These are phyloP conservation scores for Phoenix roebelenii DNA, from an alignment of 176 grass and related monocot genomes.

Conservation along the genomic window DNA sequence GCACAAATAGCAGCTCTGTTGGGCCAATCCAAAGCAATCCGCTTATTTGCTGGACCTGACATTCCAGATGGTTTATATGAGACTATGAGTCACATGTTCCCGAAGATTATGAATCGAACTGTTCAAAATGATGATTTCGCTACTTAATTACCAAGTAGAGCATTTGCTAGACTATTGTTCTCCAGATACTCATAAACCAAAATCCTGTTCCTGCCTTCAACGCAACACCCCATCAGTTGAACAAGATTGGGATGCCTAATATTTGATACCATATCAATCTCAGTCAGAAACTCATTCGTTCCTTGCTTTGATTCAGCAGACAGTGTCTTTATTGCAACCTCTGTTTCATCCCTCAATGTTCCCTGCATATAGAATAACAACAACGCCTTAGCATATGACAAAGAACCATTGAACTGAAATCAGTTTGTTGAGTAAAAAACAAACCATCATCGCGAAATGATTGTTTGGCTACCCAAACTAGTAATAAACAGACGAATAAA, in stretches of 20 bases:
- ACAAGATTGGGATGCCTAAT: conserved; percentile 70
- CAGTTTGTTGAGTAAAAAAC: too few species aligned
- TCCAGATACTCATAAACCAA: conserved; percentile 50
- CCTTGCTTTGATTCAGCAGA: conserved; percentile 62
- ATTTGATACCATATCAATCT: conserved; percentile 55
- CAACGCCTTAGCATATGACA: neutral
- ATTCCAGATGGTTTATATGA: neutral
- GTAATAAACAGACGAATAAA: too few species aligned
- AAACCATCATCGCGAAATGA: too few species aligned
- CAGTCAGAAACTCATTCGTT: conserved; percentile 46
- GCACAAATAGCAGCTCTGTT: conserved; percentile 49
- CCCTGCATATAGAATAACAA: neutral
- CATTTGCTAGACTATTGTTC: conserved; percentile 53
- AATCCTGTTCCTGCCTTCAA: conserved; percentile 29
- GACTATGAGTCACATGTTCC: neutral
- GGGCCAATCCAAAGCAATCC: conserved; percentile 45
- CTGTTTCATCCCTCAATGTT: conserved; percentile 24
- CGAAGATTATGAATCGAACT: too few species aligned
- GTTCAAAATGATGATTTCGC: too few species aligned
- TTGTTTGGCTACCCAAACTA: too few species aligned
- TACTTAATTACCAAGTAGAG: conserved; percentile 42
- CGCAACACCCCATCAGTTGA: conserved; percentile 51
- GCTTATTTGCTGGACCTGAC: conserved; percentile 45
- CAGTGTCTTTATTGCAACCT: conserved; percentile 59
- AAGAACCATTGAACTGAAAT: too few species aligned